Evolutionary conservation across 1,139 yeast species (phyloP), one percentile per base, ranked within the genome.

Genomic region (Geotrichum klebahnii): DNA sequence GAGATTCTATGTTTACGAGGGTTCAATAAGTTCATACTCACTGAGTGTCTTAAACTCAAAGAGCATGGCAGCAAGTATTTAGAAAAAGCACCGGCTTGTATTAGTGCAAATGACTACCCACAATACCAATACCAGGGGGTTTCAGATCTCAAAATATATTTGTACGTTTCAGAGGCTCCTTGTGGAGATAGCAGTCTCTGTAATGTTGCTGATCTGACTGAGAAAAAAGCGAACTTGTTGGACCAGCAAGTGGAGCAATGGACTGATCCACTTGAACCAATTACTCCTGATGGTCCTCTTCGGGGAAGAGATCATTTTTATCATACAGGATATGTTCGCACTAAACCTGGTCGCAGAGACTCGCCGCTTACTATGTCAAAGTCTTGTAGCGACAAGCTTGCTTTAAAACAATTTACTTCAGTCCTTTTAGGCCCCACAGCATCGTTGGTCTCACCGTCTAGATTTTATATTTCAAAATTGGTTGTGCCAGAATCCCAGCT

Each of bases 121-220:
- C 32, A 24, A 17, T 39, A 37, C 9, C 47, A 55, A 44, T 76
- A 59, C 57, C 55, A 48, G 36, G 57, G 80, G 46, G 71, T 64
- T 36, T 51, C 59, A 0, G 69, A 65, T 3, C 62, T 77, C 37
- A 52, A 53, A 37, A 47, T 86, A 40, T 83, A 80, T 0, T 61
- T 90, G 52, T 85, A 82, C 56, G 72, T 87, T 1, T 82, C 94
- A 4, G 95, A 86, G 56, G 76, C 86, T 0, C 97, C 97, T 0
- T 90, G 98, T 70, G 98, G 98, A 0, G 97, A 90, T 64, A 82
- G 88, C 0, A 84, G 95, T 6, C 77, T 88, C 80, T 74, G 73
- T 26, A 54, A 63, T 3, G 44, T 47, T 9, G 49, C 46, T 28
- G 38, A 38, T 16, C 19, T 23, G 23, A 23, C 29, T 34, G 46